phyloP scores from a whole-genome alignment of 352 stramenopile species.

The Pythium scleroteichum region DNA sequence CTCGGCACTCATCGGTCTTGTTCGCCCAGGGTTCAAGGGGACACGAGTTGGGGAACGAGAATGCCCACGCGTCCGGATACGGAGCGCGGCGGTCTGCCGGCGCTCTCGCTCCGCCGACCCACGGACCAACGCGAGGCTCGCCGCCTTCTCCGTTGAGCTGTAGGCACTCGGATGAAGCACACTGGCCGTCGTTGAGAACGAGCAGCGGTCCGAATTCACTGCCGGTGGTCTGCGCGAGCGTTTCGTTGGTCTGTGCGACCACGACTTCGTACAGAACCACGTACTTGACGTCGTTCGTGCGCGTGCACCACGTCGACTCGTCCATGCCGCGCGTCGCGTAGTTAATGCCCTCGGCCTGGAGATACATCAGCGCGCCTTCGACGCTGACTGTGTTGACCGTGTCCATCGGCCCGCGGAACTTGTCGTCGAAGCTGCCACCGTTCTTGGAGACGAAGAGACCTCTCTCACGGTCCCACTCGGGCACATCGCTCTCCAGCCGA shows the following conservation, averaged over 20 bases:
- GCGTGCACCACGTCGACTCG: constrained; percentile 26
- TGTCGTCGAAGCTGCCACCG: neutral
- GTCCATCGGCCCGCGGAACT: constrained; percentile 64
- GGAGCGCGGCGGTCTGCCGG: constrained; percentile 23
- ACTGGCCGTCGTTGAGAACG: constrained; percentile 26
- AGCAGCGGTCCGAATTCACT: constrained; percentile 31
- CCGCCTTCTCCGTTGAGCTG: constrained; percentile 41
- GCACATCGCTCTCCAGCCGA: constrained; percentile 64
- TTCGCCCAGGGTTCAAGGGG: constrained; percentile 39
- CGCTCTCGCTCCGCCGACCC: constrained; percentile 43
- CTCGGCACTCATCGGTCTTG: constrained; percentile 37
- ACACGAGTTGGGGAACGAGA: constrained; percentile 40
- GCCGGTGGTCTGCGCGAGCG: constrained; percentile 31
- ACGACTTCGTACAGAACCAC: constrained; percentile 47
- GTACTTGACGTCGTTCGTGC: constrained; percentile 47
- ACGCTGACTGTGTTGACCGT: constrained; percentile 80
- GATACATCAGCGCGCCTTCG: constrained; percentile 85
- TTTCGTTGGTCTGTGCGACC: constrained; percentile 33
- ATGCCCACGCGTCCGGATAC: constrained; percentile 36
- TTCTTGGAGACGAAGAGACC: constrained; percentile 61
- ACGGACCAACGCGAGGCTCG: constrained; percentile 40
- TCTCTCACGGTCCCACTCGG: constrained; percentile 38
- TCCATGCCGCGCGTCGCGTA: constrained; percentile 53
- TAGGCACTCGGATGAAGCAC: constrained; percentile 31
- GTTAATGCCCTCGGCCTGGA: constrained; percentile 86